Base-by-base conservation (phyloP, 192 early-diverging fungal genomes). In the Coemansia sp. region DNA sequence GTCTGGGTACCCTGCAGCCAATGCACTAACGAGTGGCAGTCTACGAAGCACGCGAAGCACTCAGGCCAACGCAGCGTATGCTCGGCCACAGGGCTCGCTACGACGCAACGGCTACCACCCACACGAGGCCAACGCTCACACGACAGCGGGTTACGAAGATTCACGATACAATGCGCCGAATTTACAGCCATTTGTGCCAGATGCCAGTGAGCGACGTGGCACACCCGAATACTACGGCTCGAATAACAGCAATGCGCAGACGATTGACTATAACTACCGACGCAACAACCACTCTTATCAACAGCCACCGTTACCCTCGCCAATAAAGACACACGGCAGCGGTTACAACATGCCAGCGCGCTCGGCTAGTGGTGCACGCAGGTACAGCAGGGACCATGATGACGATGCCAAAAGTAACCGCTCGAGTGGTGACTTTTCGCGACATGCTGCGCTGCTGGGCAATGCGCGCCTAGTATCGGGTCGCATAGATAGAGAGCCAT, bases 11-110 rank as follows among this genome's bases (percentile, higher is more conserved):
- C 49, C 53, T n/a, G 61, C 36, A n/a, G 16, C 64, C 41, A 55
- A 46, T 41, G 70, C 36, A 11, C 39, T 12, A 55, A 40, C 62
- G 9, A 77, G 44, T 50, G 80, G 80, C 49, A 83, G 80, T 36
- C 70, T 83, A 53, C 72, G 80, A 31, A 83, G 69, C 72, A 83
- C 80, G 1, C 72, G 80, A 22, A 78, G 68, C 72, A 71, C 33
- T 38, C 67, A 55, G 4, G 65, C 66, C 22, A 53, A 58, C 33
- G 62, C 29, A 11, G 53, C 62, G 44, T 69, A 69, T 62, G 62
- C 66, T 27, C 41, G 36, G 12, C 36, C 36, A 31, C 66, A 66
- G 50, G 62, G 62, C 39, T 64, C 69, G 3, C 62, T 64, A 1
- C 55, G 62, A 2, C 62, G 55, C 50, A 27, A 49, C 27, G 65